Evolutionary conservation across 192 early-diverging fungal species (phyloP), one percentile per base, ranked within the genome.

Genomic region (Linnemannia exigua): DNA sequence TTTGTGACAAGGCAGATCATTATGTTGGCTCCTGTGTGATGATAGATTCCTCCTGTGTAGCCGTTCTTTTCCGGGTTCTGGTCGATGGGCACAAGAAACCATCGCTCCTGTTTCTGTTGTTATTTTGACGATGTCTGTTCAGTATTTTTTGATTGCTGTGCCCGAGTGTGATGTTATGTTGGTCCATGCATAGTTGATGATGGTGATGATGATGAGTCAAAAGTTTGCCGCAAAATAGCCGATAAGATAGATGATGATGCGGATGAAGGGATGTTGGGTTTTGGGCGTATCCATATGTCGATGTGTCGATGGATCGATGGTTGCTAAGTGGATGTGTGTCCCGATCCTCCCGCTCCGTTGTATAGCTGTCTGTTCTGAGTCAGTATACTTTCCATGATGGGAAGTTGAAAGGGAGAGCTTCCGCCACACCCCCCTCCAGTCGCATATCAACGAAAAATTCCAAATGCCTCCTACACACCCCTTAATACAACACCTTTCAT

Each of bases 341-440:
- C 35, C 52, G 28, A 44, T 44, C 41, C 41, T 44, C 9, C 41
- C 41, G 9, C 41, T 44, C 25, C 25, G 37, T 6, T 37, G 9
- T 51, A 28, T 16, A n/a, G 19, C 47, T 28, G 69, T 71, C 77
- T 71, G 77, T 16, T 71, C 54, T 36, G 22, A 54, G 35, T 74
- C 73, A 63, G 28, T 74, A 80, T 80, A 80, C 79, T 80, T 80
- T 80, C 79, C 79, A 80, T 80, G 79, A 80, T 80, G 38, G 78
- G 79, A 80, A 80, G 79, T 80, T 63, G 79, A 80, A 80, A 80
- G 79, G 79, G 74, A 72, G 79, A 80, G 67, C 79, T 69, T 51
- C 72, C n/a, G 47, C 61, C 33, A 35, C 79, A 67, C 63, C 46
- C 35, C 33, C 52, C 28, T 22, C 36, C 58, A 63, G 58, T 63